phyloP scores from a whole-genome alignment of 768 basidiomycete genomes.

The Leccinellum albellum region DNA sequence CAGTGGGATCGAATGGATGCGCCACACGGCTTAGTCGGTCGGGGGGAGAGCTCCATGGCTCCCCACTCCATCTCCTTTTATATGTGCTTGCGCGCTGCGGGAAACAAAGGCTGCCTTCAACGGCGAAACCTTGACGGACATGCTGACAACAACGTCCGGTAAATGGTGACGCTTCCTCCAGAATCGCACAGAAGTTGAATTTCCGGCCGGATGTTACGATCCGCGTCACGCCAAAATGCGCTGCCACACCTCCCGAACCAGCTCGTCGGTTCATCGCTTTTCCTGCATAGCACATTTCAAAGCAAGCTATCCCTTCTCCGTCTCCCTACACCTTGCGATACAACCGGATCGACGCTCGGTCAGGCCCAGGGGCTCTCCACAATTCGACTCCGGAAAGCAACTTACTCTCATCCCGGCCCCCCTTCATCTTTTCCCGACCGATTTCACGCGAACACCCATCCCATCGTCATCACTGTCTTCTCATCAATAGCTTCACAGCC shows the following conservation, averaged over 20 bases:
- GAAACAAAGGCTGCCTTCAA: conserved; percentile 8
- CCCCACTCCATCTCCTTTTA: conserved; percentile 14
- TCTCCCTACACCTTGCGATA: conserved; percentile 14
- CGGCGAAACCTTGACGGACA: conserved; percentile 1
- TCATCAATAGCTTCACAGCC: not conserved
- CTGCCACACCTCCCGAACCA: conserved; percentile 12
- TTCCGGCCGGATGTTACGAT: conserved; percentile 11
- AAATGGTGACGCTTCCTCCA: conserved; percentile 12
- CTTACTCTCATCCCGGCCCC: not conserved
- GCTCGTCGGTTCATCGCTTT: conserved; percentile 19
- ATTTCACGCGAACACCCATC: conserved; percentile 2
- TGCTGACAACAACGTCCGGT: conserved; percentile 19
- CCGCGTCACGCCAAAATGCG: conserved; percentile 11
- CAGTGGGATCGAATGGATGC: conserved; percentile 11
- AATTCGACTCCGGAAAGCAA: not conserved
- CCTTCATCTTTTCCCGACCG: not conserved
- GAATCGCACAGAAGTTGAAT: not conserved
- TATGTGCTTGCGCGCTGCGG: too few relatives aligned
- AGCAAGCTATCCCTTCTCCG: not conserved
- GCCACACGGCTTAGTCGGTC: conserved; percentile 10
- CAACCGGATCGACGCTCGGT: conserved; percentile 21
- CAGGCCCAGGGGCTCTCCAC: conserved; percentile 1
- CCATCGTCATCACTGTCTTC: conserved; percentile 1
- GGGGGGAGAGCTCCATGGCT: not conserved
- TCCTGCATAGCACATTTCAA: conserved; percentile 2